Evolutionary conservation across 371 early-diverging fungal species (phyloP), one percentile per base, ranked within the genome.

Genomic region (Rhizopus microsporus): DNA sequence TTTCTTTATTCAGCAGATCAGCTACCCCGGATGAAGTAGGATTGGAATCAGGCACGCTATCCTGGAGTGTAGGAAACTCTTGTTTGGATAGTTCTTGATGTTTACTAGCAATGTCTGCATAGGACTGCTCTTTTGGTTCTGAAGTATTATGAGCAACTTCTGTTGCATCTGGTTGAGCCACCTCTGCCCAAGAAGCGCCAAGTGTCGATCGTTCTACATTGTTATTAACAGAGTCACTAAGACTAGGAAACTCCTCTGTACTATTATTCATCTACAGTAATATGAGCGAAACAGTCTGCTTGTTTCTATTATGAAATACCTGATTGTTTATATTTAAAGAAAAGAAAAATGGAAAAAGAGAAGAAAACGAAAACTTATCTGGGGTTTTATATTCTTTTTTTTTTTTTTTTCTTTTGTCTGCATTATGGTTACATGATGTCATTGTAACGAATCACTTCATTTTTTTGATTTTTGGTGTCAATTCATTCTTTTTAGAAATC

Each of bases 1-100:
- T 53, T 8, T 37, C 10, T 8, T 47, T 40, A 16, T 39, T 54
- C 38, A 70, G 50, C 12, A 77, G 30, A 43, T 77, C 77, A 37
- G 68, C 52, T 8, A 71, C 74, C 35, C 74, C 77, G 10, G 61
- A 57, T 10, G 72, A 63, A 35, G 62, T 44, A 31, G 69, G 63
- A 5, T 45, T 23, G 6, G 54, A 44, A 9, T 53, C 16, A 12
- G 54, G 52, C 17, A 62, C 35, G 30, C 50, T 53, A 45, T 68
- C 59, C 48, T 67, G 68, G 30, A 69, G 74, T 32, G 68, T 64
- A 29, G 76, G 76, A 47, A 69, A 75, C 40, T 74, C 74, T 33
- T 63, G 60, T 7, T 44, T 38, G 42, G 63, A 51, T 6, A 47
- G 45, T 30, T 55, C 49, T 48, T 71, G 56, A 15, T 68, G 71